Evolutionary conservation across 1,284 basidiomycete genomes (phyloP), one percentile per base, ranked within the genome.

Genomic region (Nidula niveotomentosa): DNA sequence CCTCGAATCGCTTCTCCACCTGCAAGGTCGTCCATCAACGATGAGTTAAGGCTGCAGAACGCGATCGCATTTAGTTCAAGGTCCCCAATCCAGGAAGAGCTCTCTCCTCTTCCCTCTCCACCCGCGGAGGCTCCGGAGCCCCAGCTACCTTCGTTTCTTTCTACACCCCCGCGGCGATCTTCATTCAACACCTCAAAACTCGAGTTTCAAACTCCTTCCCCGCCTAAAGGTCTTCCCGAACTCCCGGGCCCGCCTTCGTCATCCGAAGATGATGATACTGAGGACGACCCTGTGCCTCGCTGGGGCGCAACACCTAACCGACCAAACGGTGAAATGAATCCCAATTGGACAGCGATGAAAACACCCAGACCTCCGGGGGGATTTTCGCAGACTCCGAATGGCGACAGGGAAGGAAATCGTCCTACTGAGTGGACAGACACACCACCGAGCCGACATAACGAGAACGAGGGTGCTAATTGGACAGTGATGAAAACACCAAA

Each of bases 131-230:
- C 58, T 46, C 37, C 57, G 50, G 57, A 62, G 43, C 43, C 58
- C 52, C 56, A 67, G 56, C 43, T 63, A 52, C 58, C 63, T 49
- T 63, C 66, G 1, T 60, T 70, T 47, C 62, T 73, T 33, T 65
- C 71, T 17, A 86, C 86, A 6, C 86, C 86, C 17, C 83, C 83
- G 2, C 77, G 76, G 39, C 73, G 69, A 45, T 60, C 69, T 10
- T 76, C 74, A 3, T 72, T 76, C 51, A 70, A 62, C 52, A 65
- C 65, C 41, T 74, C 78, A 3, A 78, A 73, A 56, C 56, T 76
- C 12, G 79, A 82, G 52, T 84, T 84, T 60, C 70, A 76, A 60
- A 86, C 83, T 0, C 86, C 86, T 10, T 83, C 86, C 1, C 83
- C 88, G 15, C 83, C 85, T 2, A 75, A 74, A 48, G 78, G 75